A percentile compares a stretch with the other conserved stretches of the same genome.
Conservation (phyloP, 148 eudicot species). For the Rhododendron ovatum region DNA sequence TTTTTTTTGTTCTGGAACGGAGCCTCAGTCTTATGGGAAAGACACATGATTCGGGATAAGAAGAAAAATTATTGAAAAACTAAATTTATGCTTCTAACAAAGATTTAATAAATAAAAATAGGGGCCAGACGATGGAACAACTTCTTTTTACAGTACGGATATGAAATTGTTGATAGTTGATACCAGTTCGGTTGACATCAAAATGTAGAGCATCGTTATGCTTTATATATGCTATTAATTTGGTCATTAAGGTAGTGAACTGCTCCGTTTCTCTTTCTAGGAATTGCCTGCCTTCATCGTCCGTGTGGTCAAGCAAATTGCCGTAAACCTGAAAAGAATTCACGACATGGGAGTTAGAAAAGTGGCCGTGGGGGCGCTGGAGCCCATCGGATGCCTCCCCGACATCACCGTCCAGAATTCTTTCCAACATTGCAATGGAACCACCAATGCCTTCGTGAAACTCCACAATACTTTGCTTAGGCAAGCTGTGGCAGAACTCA, state of each 20-base stretch:
- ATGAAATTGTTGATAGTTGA: too few relatives aligned
- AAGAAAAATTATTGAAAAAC: too few relatives aligned
- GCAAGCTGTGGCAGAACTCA: conserved; percentile 40
- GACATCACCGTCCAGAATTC: conserved; percentile 21
- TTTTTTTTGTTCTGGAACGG: too few relatives aligned
- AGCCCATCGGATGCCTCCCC: conserved; percentile 79
- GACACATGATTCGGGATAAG: too few relatives aligned
- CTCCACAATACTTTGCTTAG: conserved; percentile 45
- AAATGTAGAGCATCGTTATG: too few relatives aligned
- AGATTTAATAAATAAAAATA: too few relatives aligned
- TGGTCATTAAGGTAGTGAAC: background rate
- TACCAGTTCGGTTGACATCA: too few relatives aligned
- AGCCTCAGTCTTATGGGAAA: too few relatives aligned
- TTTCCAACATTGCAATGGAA: conserved; percentile 42
- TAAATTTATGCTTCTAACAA: too few relatives aligned
- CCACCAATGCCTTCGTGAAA: conserved; percentile 27
- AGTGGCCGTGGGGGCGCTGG: conserved; percentile 35
- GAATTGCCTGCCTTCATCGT: conserved; percentile 39
- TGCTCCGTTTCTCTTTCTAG: conserved; percentile 15
- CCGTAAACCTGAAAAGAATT: conserved; percentile 38
- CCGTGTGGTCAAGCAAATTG: conserved; percentile 50
- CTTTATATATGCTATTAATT: too few relatives aligned
- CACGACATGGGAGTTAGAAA: conserved; percentile 47
- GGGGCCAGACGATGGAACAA: too few relatives aligned
- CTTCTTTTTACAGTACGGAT: too few relatives aligned